Evolutionary conservation across 176 grass and related monocot species (phyloP).

Genomic region (Aegilops speltoides): DNA sequence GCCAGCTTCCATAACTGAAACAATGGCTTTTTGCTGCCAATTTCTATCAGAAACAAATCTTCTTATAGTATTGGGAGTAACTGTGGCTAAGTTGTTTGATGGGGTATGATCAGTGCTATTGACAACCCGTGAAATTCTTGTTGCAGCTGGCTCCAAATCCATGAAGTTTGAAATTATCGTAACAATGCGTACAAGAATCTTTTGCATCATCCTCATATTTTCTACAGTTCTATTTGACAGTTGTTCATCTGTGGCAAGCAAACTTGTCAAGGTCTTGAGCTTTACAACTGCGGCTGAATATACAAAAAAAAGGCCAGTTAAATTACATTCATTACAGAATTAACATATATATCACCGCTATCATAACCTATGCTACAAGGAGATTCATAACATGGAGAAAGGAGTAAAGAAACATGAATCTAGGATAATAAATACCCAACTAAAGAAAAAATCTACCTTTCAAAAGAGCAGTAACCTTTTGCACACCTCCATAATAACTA

Average conservation of each 20-base stretch:
- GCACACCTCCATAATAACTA: constrained; percentile 95
- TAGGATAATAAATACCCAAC: background rate
- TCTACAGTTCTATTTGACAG: constrained; percentile 67
- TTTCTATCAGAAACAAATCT: constrained; percentile 45
- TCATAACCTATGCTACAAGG: background rate
- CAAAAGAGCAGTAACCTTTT: constrained; percentile 89
- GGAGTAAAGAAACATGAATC: background rate
- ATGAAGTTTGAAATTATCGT: constrained; percentile 91
- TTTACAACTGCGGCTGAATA: constrained; percentile 88
- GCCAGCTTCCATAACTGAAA: constrained; percentile 97
- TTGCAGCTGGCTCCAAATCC: constrained; percentile 57
- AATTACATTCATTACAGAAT: constrained; percentile 26
- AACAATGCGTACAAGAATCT: constrained; percentile 79
- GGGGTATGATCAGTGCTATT: constrained; percentile 27
- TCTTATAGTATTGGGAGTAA: constrained; percentile 40
- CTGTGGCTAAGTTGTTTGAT: constrained; percentile 39
- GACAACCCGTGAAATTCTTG: constrained; percentile 40
- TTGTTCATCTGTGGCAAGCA: constrained; percentile 74
- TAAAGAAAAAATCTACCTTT: constrained; percentile 63
- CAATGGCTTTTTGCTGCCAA: constrained; percentile 92
- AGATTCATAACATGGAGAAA: constrained; percentile 3
- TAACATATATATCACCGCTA: constrained; percentile 24
- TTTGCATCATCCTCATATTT: constrained; percentile 78
- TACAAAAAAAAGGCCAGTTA: constrained; percentile 31
- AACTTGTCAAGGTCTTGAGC: constrained; percentile 88